Evolutionary conservation across 1,284 basidiomycete species (phyloP).

Genomic region (Leucoagaricus sp.): DNA sequence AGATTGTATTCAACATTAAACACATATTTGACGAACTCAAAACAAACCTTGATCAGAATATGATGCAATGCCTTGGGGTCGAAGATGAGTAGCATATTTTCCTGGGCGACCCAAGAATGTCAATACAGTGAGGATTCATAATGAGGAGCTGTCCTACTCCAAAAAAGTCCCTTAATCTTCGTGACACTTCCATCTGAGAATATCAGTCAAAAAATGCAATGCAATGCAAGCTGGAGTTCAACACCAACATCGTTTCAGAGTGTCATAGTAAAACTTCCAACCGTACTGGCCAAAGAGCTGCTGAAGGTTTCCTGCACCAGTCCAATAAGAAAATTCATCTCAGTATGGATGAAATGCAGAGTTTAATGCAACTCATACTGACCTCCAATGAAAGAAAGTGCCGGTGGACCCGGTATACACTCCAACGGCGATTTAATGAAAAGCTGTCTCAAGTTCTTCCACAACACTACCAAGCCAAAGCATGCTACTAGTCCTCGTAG

Average conservation of each 20-base stretch:
- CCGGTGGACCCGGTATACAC: no score
- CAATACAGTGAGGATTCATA: background rate
- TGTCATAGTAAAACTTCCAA: slow-evolving; percentile 19
- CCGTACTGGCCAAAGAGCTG: slow-evolving; percentile 17
- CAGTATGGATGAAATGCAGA: no score
- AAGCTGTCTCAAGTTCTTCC: no score
- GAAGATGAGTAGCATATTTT: slow-evolving; percentile 37
- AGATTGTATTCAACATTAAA: no score
- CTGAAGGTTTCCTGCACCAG: slow-evolving; percentile 12
- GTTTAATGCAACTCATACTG: no score
- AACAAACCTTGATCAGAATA: slow-evolving; percentile 40
- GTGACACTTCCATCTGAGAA: slow-evolving; percentile 31
- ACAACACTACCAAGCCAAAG: no score
- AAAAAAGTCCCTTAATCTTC: no score
- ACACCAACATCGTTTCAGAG: slow-evolving; percentile 17
- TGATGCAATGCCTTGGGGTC: slow-evolving; percentile 40
- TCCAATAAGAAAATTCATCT: no score
- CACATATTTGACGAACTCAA: no score
- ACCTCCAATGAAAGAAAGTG: no score
- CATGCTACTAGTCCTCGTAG: no score
- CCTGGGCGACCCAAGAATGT: slow-evolving; percentile 24
- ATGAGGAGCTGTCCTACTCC: slow-evolving; percentile 27
- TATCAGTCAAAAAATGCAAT: background rate
- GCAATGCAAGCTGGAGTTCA: background rate
- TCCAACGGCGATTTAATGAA: no score